Base-by-base conservation (phyloP, 2,329 filamentous ascomycete species). In the Torrubiella hemipterigena region DNA sequence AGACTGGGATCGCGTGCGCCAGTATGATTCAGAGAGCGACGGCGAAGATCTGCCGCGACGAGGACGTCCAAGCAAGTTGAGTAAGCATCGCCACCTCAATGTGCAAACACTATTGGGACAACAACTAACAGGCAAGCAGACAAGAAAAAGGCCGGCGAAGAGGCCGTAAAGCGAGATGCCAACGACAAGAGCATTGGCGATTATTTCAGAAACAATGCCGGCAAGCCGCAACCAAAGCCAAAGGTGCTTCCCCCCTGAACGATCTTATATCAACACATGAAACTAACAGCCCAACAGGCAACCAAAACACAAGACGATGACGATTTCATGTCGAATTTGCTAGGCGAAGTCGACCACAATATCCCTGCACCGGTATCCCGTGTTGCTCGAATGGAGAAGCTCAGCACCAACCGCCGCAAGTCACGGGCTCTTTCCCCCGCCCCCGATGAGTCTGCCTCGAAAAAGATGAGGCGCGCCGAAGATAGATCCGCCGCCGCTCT, bases 101-200 rank as follows among this genome's bases (percentile, higher is more conserved):
- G n/a, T n/a, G n/a, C n/a, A n/a, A n/a, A n/a, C n/a, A n/a, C n/a
- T n/a, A n/a, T n/a, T n/a, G n/a, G n/a, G n/a, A n/a, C n/a, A n/a
- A n/a, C n/a, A 12, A 16, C 17, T 26, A 7, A 13, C 7, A 7
- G 6, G 15, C 7, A 8, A n/a, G 25, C 40, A 87, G 81, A 78
- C 40, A 96, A 95, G 57, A 73, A 86, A 46, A 87, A 84, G 54
- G 80, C 81, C 12, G 83, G 94, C 46, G 84, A 93, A 43, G 86
- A 94, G 36, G 77, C 82, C 41, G 77, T 85, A 36, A 81, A 83
- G 51, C 75, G 81, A 47, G 83, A 93, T 45, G 86, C 83, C 52
- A 84, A 86, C 42, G 86, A 93, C 55, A 81, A 82, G 48, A 81
- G 86, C 44, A 96, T 98, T 51, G 86, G 80, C 56, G 89, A 93